These are phyloP conservation scores for Furcasterigmium furcatum DNA, from an alignment of 2,329 filamentous ascomycete species.

Conservation along the genomic window DNA sequence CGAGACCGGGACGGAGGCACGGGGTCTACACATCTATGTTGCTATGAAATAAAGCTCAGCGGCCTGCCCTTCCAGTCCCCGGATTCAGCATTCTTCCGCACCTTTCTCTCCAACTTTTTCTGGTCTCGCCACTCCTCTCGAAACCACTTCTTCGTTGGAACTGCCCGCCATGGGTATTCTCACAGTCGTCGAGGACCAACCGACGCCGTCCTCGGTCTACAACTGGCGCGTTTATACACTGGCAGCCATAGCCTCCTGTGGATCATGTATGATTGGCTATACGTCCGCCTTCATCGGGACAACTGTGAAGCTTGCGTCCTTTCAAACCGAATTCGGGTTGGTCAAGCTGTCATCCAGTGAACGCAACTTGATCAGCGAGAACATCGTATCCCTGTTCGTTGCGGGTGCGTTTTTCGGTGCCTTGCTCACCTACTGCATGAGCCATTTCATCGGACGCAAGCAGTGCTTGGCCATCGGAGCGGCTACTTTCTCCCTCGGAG, in stretches of 20 bases:
- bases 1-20: too few species aligned
- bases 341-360: slow-evolving; percentile 33
- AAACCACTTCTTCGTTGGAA: too few species aligned
- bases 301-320: slow-evolving; percentile 59
- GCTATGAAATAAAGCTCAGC: too few species aligned
- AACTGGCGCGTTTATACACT: slow-evolving; percentile 28
- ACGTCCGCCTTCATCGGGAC: slow-evolving; percentile 63
- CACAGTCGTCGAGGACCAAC: slow-evolving; percentile 28
- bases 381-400: slow-evolving; percentile 66
- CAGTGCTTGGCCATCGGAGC: slow-evolving; percentile 39
- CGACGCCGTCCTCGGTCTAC: slow-evolving; percentile 32
- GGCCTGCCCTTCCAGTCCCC: too few species aligned
- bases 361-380: slow-evolving; percentile 52
- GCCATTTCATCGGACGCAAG: slow-evolving; percentile 55
- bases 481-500: slow-evolving; percentile 32
- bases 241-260: slow-evolving; percentile 30
- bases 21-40: too few species aligned
- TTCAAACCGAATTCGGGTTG: slow-evolving; percentile 58
- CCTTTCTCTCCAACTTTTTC: too few species aligned
- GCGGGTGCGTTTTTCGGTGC: slow-evolving; percentile 69
- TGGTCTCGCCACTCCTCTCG: too few species aligned
- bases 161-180: slow-evolving; percentile 24
- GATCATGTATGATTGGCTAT: slow-evolving; percentile 37
- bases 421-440: slow-evolving; percentile 55
- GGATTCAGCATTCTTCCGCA: too few species aligned